Base-by-base conservation (phyloP, 2,329 filamentous ascomycete species). In the Trichoderma sp. region DNA sequence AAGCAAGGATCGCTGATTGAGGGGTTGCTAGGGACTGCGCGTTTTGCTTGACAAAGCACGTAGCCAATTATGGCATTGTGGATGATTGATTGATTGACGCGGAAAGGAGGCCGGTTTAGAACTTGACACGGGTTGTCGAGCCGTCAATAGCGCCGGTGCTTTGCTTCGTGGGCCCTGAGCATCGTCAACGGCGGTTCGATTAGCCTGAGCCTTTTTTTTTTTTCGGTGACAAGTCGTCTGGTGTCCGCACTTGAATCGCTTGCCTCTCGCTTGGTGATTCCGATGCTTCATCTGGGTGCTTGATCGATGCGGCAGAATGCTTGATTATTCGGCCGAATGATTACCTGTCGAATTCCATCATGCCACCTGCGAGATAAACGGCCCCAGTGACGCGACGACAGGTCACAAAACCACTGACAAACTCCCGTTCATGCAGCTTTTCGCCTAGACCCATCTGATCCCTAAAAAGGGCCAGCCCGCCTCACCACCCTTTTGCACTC, bases 121-220 rank as follows among this genome's bases (percentile, higher is more conserved):
- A 53, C 48, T 42, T 64, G 48, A 54, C 59, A 45, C 59, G 59
- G 60, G 48, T 32, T 19, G 61, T 42, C 61, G 61, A 64, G 61
- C 61, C 50, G 61, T 64, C 61, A 35, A 56, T 52, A 17, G 61
- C 50, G 50, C 50, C 61, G 27, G 27, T 54, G 52, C 25, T 56
- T 32, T 56, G 35, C 27, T 42, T 64, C 50, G 61, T 42, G 50
- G 61, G 61, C 61, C 50, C 35, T 56, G 61, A 64, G 50, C 61
- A 64, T 56, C 50, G 45, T 19, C 52, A 34, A 19, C 52, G 25
- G 17, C 48, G 34, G 61, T 50, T 25, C 27, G 50, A 63, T 53
- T 64, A 64, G 61, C 32, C n/a, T 64, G 50, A 54, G 61, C 25
- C 61, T 45, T 64, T 64, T 53, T 54, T 25, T 39, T 29, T 60